phyloP scores from a whole-genome alignment of 805 yeast genomes.

The Spathaspora sp. region DNA sequence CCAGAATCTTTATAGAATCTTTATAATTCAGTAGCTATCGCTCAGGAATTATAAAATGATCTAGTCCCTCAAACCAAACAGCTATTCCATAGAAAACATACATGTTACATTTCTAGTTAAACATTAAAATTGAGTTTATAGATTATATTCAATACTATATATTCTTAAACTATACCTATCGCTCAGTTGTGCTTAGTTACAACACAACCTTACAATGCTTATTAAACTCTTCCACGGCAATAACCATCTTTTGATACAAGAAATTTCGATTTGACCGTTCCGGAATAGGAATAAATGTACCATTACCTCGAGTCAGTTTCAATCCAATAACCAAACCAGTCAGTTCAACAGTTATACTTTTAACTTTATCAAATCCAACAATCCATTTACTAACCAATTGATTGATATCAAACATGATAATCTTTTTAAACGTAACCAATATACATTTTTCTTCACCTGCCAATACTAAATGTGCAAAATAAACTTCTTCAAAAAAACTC shows the following conservation, averaged over 20 bases:
- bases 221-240: conserved; percentile 81
- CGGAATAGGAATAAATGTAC: conserved; percentile 73
- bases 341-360: conserved; percentile 68
- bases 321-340: conserved; percentile 74
- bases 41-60: too few relatives aligned
- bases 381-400: conserved; percentile 68
- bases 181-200: conserved; percentile 2
- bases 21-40: too few relatives aligned
- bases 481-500: conserved; percentile 61
- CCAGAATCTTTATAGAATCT: too few relatives aligned
- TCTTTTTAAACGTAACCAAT: conserved; percentile 67
- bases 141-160: too few relatives aligned
- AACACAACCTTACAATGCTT: conserved; percentile 54
- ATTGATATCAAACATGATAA: conserved; percentile 64
- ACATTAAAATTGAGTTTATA: too few relatives aligned
- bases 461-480: conserved; percentile 80
- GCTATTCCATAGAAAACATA: too few relatives aligned
- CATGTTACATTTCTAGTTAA: too few relatives aligned
- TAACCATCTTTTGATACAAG: conserved; percentile 67
- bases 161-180: too few relatives aligned
- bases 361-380: conserved; percentile 59
- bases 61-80: too few relatives aligned
- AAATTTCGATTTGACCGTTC: conserved; percentile 60
- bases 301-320: conserved; percentile 37
- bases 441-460: conserved; percentile 79